Evolutionary conservation across 352 stramenopile species (phyloP).

Genomic region (Globisporangium megalacanthum): DNA sequence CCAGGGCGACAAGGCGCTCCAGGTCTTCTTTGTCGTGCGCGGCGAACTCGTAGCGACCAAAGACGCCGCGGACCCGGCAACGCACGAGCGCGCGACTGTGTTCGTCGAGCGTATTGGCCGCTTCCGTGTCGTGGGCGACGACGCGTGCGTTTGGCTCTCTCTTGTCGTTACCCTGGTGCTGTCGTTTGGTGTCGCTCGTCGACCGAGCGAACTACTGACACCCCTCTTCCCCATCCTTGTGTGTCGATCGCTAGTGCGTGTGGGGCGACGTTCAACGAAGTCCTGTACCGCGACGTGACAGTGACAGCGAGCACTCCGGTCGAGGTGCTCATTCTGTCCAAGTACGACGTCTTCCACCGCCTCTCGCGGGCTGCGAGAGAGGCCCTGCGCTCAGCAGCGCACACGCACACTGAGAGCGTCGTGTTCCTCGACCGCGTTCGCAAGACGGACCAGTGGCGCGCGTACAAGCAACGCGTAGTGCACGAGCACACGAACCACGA

Average conservation of each 20-base stretch:
- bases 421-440: conserved; percentile 66
- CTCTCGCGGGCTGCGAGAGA: conserved; percentile 50
- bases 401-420: conserved; percentile 38
- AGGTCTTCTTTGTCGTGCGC: conserved; percentile 70
- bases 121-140: conserved; percentile 58
- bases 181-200: background rate
- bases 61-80: conserved; percentile 35
- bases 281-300: conserved; percentile 54
- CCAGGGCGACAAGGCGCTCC: conserved; percentile 54
- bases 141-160: conserved; percentile 43
- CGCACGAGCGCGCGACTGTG: conserved; percentile 24
- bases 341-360: conserved; percentile 78
- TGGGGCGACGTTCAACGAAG: conserved; percentile 59
- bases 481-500: conserved; percentile 38
- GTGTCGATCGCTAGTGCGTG: conserved; percentile 29
- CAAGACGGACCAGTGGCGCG: conserved; percentile 67
- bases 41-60: conserved; percentile 58
- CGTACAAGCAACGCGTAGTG: conserved; percentile 46
- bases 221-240: background rate
- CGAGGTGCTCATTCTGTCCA: conserved; percentile 62
- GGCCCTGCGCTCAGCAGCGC: conserved; percentile 37
- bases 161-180: background rate
- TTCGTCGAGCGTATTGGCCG: conserved; percentile 57
- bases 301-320: conserved; percentile 62
- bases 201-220: background rate